Evolutionary conservation across 495 filamentous ascomycete species (phyloP).

Genomic region (Neurospora sp.): DNA sequence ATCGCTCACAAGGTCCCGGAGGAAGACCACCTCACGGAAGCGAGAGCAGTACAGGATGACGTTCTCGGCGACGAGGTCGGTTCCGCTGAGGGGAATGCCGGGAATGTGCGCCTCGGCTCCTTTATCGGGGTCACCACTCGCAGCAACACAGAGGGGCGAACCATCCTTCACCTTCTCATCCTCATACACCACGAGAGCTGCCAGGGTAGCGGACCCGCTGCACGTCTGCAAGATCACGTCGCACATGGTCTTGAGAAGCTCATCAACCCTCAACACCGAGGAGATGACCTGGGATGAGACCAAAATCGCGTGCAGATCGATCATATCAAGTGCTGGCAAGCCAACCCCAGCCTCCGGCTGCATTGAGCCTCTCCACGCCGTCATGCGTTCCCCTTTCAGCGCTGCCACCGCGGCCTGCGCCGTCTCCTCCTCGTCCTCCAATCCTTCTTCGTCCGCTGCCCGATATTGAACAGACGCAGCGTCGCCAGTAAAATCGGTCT

Average conservation of each 20-base stretch:
- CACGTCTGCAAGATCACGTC: conserved; percentile 83
- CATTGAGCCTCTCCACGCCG: conserved; percentile 49
- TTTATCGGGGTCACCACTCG: conserved; percentile 58
- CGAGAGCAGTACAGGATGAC: conserved; percentile 75
- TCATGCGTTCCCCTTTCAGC: conserved; percentile 51
- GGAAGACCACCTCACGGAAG: conserved; percentile 73
- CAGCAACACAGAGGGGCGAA: conserved; percentile 50
- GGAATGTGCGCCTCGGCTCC: conserved; percentile 52
- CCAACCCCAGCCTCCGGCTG: conserved; percentile 38
- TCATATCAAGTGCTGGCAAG: conserved; percentile 60
- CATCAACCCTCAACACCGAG: conserved; percentile 75
- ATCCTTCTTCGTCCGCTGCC: conserved; percentile 44
- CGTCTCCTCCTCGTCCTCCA: conserved; percentile 44
- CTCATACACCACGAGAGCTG: conserved; percentile 51
- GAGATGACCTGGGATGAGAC: conserved; percentile 86
- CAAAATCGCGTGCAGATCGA: conserved; percentile 78
- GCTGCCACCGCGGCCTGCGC: conserved; percentile 36
- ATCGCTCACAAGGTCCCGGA: conserved; percentile 72
- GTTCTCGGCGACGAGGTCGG: conserved; percentile 56
- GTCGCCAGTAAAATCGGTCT: conserved; percentile 61
- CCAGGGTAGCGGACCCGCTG: conserved; percentile 65
- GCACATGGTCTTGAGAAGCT: conserved; percentile 77
- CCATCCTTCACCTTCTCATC: conserved; percentile 14
- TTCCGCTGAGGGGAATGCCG: conserved; percentile 57
- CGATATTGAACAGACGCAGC: conserved; percentile 45